Percentiles rank a stretch among this genome's conserved stretches.
These are phyloP conservation scores for Aechmea fasciata DNA, from an alignment of 176 grass and related monocot genomes.

Conservation along the genomic window DNA sequence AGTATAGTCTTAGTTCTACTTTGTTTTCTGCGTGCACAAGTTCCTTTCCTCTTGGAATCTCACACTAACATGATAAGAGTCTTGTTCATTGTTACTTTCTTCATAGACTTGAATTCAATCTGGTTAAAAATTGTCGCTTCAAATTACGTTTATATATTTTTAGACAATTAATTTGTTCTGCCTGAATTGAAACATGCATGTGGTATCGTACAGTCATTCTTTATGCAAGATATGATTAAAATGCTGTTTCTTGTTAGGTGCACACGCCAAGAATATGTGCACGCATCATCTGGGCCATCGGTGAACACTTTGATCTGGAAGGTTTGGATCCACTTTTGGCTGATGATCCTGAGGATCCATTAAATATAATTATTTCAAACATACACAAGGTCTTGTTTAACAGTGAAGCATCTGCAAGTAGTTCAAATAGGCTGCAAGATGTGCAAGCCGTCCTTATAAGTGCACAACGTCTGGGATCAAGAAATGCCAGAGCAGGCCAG, in stretches of 20 bases:
- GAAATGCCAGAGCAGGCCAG: conserved; percentile 75
- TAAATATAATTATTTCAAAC: conserved; percentile 96
- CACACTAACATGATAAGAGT: background rate
- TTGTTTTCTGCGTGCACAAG: too few relatives aligned
- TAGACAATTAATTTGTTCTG: too few relatives aligned
- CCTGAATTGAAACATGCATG: too few relatives aligned
- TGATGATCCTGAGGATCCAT: conserved; percentile 94
- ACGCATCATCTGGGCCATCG: conserved; percentile 87
- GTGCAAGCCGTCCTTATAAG: conserved; percentile 90
- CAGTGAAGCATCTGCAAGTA: conserved; percentile 60
- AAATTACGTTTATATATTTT: too few relatives aligned
- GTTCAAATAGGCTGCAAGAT: conserved; percentile 87
- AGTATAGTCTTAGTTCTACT: too few relatives aligned
- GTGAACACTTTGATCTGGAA: conserved; percentile 97
- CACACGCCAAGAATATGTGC: conserved; percentile 80
- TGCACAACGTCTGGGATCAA: conserved; percentile 67
- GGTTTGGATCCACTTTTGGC: conserved; percentile 94
- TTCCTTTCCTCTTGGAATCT: background rate
- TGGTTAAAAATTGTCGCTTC: conserved; percentile 8
- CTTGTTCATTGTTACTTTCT: conserved; percentile 13
- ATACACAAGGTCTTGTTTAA: conserved; percentile 96
- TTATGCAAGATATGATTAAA: background rate
- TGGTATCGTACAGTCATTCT: too few relatives aligned
- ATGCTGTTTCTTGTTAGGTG: conserved; percentile 35
- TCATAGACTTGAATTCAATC: conserved; percentile 10